phyloP scores from a whole-genome alignment of 192 early-diverging fungal genomes.

The Backusella tarrabulga region DNA sequence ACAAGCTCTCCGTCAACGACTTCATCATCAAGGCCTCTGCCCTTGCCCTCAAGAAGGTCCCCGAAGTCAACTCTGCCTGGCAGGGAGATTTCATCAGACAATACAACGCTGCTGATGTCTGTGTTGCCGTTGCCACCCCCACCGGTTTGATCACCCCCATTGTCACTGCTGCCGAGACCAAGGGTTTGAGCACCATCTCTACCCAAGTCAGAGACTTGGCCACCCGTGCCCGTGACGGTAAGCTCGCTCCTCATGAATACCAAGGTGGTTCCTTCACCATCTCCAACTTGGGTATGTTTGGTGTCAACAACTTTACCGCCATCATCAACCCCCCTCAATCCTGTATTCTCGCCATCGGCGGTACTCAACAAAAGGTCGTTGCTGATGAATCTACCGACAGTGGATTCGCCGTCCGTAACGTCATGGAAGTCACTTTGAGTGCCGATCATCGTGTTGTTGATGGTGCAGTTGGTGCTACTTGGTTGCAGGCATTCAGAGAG shows the following conservation, averaged over 20 bases:
- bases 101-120: slow-evolving; percentile 90
- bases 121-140: slow-evolving; percentile 93
- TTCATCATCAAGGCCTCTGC: slow-evolving; percentile 96
- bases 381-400: slow-evolving; percentile 58
- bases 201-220: slow-evolving; percentile 85
- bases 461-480: slow-evolving; percentile 90
- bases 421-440: slow-evolving; percentile 84
- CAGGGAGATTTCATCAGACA: slow-evolving; percentile 85
- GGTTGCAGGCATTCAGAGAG: slow-evolving; percentile 83
- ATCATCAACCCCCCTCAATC: slow-evolving; percentile 98
- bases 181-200: slow-evolving; percentile 87
- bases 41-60: slow-evolving; percentile 86
- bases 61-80: slow-evolving; percentile 92
- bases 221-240: slow-evolving; percentile 77
- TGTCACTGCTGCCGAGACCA: slow-evolving; percentile 75
- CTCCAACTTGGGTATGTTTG: slow-evolving; percentile 98
- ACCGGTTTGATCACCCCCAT: slow-evolving; percentile 97
- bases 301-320: slow-evolving; percentile 91
- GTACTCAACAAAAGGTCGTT: slow-evolving; percentile 73
- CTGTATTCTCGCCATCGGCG: slow-evolving; percentile 90
- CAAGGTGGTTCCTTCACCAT: slow-evolving; percentile 96
- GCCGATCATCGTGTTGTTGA: slow-evolving; percentile 95
- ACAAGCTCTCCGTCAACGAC: slow-evolving; percentile 98
- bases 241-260: slow-evolving; percentile 94
- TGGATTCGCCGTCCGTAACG: slow-evolving; percentile 69